Base-by-base conservation (phyloP, 805 yeast species). In the Candida coquimbonensis region DNA sequence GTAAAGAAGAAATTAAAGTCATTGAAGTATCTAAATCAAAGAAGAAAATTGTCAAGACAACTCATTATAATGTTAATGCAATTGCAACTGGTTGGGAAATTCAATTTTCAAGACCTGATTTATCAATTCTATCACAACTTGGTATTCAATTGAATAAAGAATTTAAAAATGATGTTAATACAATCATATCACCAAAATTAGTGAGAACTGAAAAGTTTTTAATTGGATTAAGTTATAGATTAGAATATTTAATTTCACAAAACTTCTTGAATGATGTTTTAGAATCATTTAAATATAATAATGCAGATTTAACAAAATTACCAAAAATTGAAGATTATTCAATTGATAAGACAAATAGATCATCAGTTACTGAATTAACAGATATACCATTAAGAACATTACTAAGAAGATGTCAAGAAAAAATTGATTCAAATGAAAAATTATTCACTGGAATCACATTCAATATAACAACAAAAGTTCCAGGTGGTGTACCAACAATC, bases 121-220 rank as follows among this genome's bases (percentile, higher is more conserved):
- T 64, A 16, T 56, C 61, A 17, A 61, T 69, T 1, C 57, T 86
- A 34, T 57, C 64, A 16, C 63, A 63, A n/a, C 55, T 79, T 11
- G 96, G 96, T 0, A 74, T 90, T 29, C 64, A 65, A 25, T 64
- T 85, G 7, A 61, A 64, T 7, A 57, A 50, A 34, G 63, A 59
- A 27, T 44, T 59, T 36, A 55, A 52, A 24, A 59, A 62, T 13
- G 66, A 65, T 7, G 58, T 68, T 1, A 76, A 78, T 54, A 63
- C 77, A 0, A 64, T 85, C 11, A 77, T 90, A 11, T 90, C 97
- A 0, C 96, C 97, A 1, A 79, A 79, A 49, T 72, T 84, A n/a
- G 60, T 85, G 54, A 70, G 97, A 52, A 91, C 98, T 0, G 96
- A 85, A 47, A 93, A 91, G 64, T 90, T 91, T 56, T 70, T 91